Evolutionary conservation across 805 yeast genomes (phyloP), one percentile per base, ranked within the genome.

Genomic region (Pichia eremophila): DNA sequence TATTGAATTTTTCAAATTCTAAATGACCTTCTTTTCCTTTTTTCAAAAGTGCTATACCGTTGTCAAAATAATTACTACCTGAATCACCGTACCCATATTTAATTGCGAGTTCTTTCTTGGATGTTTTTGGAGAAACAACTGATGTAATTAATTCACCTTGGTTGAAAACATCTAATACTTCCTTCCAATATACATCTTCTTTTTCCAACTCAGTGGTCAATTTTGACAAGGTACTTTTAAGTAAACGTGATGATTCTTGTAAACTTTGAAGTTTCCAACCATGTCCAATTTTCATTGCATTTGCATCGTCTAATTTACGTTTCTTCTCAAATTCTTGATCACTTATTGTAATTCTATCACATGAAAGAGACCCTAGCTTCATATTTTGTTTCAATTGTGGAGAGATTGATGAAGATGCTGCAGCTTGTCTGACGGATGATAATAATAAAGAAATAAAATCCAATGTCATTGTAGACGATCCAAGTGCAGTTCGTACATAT

Each of bases 1-100:
- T 51, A 67, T 53, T 48, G 2, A 58, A 29, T 39, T 54, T 57
- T 46, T 64, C 67, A 54, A 77, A 71, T 10, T 57, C 50, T 27
- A 76, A 62, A 34, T 68, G 70, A 15, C 85, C 77, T 22, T 68
- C 66, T 49, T 58, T 57, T 1, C 57, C 52, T 47, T 81, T 78
- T 43, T 78, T 74, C 51, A 89, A 65, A 0, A 84, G 63, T 0
- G 95, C 97, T 40, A 83, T 65, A 2, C 97, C 97, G 53, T 76
- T 74, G 55, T 86, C 90, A 47, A 64, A 65, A 57, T 78, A 87
- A 19, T 71, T 76, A 1, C 95, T 85, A 0, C 98, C 99, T 0
- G 95, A 80, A 63, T 90, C 97, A 17, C 84, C 90, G 66, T 78
- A 91, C 0, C 98, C 98, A 59, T 85, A 93, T 57, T 85, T 87